Percentiles rank a stretch among this genome's conserved stretches.
phyloP scores from a whole-genome alignment of 176 grass and related monocot species.

The Melocanna baccifera region DNA sequence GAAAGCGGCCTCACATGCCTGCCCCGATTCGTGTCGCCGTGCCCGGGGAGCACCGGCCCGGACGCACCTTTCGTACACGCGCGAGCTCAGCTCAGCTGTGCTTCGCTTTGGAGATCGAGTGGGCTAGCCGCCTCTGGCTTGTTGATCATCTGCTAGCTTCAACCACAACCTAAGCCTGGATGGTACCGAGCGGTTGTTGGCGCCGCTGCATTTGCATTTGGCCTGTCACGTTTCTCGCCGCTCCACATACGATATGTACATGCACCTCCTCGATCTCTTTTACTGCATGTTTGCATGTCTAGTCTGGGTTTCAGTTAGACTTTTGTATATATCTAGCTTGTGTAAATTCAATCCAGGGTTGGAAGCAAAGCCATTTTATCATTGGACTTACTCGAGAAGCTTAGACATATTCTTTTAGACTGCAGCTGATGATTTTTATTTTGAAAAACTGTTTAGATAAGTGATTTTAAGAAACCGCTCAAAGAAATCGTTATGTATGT shows the following conservation, averaged over 20 bases:
- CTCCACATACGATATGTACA: neutral
- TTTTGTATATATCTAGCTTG: neutral
- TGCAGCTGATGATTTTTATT: too few relatives aligned
- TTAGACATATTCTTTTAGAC: too few relatives aligned
- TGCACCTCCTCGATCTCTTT: neutral
- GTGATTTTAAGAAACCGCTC: too few relatives aligned
- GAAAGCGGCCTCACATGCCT: slow-evolving; percentile 31
- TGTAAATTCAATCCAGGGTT: neutral
- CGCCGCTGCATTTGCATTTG: neutral
- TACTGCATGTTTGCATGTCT: neutral
- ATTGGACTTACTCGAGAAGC: too few relatives aligned
- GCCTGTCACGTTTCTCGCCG: neutral
- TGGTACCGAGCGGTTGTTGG: neutral
- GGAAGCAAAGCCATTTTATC: neutral
- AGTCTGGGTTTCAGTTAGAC: neutral
- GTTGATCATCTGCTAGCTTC: neutral
- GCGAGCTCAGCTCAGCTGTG: neutral
- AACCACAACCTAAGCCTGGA: neutral
- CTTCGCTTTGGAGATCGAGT: neutral
- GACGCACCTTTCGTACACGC: slow-evolving; percentile 3
- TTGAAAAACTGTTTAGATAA: too few relatives aligned
- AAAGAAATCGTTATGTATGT: too few relatives aligned
- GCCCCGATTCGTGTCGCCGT: neutral
- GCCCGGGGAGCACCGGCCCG: slow-evolving; percentile 18
- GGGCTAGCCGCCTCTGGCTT: neutral